Conservation (phyloP, 163 green algal species). For the Scenedesmus sp. region DNA sequence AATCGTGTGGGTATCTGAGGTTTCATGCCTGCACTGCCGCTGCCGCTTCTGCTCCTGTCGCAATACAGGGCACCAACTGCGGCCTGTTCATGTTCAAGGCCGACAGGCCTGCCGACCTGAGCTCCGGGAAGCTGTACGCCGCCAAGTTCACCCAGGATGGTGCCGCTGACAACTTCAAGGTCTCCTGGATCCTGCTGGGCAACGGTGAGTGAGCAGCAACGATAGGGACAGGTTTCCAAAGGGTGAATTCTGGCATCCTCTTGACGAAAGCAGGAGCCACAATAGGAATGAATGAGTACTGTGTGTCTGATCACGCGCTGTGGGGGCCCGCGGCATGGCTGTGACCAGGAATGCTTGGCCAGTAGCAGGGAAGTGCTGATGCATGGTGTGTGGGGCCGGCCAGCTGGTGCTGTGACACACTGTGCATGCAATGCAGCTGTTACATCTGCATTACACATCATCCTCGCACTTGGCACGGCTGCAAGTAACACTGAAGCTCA, state of each 20-base stretch:
- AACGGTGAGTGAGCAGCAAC: not conserved
- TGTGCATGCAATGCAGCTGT: too few relatives aligned
- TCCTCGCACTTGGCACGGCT: too few relatives aligned
- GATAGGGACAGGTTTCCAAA: not conserved
- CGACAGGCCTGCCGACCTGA: conserved; percentile 23
- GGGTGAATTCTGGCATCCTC: not conserved
- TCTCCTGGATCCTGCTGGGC: conserved; percentile 23
- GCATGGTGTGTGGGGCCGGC: too few relatives aligned
- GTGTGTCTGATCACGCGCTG: not conserved
- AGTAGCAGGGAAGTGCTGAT: too few relatives aligned
- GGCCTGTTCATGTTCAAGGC: conserved; percentile 34
- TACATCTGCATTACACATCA: too few relatives aligned
- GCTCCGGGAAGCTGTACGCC: conserved; percentile 18
- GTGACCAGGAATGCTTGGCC: too few relatives aligned
- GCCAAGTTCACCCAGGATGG: conserved; percentile 11
- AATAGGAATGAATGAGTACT: not conserved
- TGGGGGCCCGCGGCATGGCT: too few relatives aligned
- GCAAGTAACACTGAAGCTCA: too few relatives aligned
- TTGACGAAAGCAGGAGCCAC: not conserved
- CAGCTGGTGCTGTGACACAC: too few relatives aligned
- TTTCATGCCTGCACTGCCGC: not conserved
- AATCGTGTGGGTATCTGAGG: too few relatives aligned
- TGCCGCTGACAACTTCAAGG: conserved; percentile 12
- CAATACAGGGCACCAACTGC: conserved; percentile 1
- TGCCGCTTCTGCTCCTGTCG: not conserved